Percentiles rank a stretch among this genome's conserved stretches.
Evolutionary conservation across 495 filamentous ascomycete species (phyloP).

Genomic region (Podospora pseudocomata): DNA sequence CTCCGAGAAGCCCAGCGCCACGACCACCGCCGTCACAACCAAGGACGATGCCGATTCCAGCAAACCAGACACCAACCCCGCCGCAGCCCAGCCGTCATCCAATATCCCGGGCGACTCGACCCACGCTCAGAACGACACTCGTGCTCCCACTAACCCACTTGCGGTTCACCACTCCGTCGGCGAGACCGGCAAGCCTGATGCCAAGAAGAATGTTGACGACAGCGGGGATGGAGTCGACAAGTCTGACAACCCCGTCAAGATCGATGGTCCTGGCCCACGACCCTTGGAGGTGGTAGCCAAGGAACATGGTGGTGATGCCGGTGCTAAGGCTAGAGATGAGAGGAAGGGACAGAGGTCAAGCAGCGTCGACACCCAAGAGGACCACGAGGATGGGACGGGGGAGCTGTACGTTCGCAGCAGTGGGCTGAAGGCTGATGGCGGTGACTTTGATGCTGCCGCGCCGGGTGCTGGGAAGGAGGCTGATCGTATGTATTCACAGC

Average conservation of each 20-base stretch:
- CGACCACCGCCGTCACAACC: not conserved
- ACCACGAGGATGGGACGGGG: constrained; percentile 48
- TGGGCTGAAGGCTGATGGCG: constrained; percentile 56
- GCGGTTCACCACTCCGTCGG: not conserved
- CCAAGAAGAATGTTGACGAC: constrained; percentile 33
- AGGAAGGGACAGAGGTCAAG: constrained; percentile 6
- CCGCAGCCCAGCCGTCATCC: constrained; percentile 29
- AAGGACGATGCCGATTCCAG: not conserved
- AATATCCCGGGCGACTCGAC: constrained; percentile 30
- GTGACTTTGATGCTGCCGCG: constrained; percentile 61
- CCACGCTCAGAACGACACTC: constrained; percentile 41
- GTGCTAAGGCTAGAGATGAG: not conserved
- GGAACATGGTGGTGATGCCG: constrained; percentile 39
- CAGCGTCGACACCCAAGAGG: constrained; percentile 19
- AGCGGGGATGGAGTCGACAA: constrained; percentile 18
- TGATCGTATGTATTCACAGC: constrained; percentile 51
- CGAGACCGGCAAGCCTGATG: constrained; percentile 20
- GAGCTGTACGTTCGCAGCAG: constrained; percentile 55
- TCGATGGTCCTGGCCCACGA: constrained; percentile 43
- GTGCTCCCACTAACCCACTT: constrained; percentile 19
- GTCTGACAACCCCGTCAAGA: constrained; percentile 33
- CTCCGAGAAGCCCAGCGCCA: constrained; percentile 1
- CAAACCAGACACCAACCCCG: constrained; percentile 21
- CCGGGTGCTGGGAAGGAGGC: constrained; percentile 63
- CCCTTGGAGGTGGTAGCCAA: constrained; percentile 40